phyloP scores from a whole-genome alignment of 179 eudicot species.

The Drosera spatulata region DNA sequence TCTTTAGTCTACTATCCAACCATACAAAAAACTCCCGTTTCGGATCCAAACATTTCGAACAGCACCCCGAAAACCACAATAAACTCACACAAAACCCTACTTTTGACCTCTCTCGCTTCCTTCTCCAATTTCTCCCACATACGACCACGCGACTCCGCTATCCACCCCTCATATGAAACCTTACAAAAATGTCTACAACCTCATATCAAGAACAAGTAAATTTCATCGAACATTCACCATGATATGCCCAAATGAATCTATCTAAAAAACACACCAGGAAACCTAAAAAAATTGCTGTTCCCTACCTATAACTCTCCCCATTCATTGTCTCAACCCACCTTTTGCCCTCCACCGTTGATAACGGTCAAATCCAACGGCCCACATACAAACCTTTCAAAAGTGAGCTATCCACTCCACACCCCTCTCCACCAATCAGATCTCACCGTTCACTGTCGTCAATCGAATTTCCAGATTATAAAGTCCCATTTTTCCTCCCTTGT shows the following conservation, averaged over 20 bases:
- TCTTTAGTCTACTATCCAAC: slow-evolving; percentile 7
- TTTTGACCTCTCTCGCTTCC: slow-evolving; percentile 23
- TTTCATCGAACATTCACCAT: slow-evolving; percentile 21
- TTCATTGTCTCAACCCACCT: slow-evolving; percentile 8
- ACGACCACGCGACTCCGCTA: slow-evolving; percentile 1
- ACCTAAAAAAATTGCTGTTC: background rate
- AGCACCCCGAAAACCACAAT: slow-evolving; percentile 4
- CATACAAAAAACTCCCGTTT: background rate
- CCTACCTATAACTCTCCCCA: slow-evolving; percentile 1
- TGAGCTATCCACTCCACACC: slow-evolving; percentile 38
- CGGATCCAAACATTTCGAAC: background rate
- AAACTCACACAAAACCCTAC: slow-evolving; percentile 12
- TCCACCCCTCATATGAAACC: slow-evolving; percentile 33
- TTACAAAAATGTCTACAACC: slow-evolving; percentile 26
- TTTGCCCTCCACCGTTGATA: slow-evolving; percentile 35
- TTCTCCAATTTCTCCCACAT: slow-evolving; percentile 11
- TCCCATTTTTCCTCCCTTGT: slow-evolving; percentile 9
- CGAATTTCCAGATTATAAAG: slow-evolving; percentile 41
- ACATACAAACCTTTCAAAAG: slow-evolving; percentile 10
- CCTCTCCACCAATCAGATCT: slow-evolving; percentile 39
- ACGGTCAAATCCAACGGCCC: slow-evolving; percentile 33
- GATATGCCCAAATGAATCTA: slow-evolving; percentile 28
- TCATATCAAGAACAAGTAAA: slow-evolving; percentile 17
- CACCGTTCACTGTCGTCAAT: slow-evolving; percentile 15
- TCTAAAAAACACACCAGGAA: slow-evolving; percentile 45